A percentile compares a stretch with the other conserved stretches of the same genome.
Evolutionary conservation across 331 rosid genomes (phyloP).

Genomic region (Malus hybrid): DNA sequence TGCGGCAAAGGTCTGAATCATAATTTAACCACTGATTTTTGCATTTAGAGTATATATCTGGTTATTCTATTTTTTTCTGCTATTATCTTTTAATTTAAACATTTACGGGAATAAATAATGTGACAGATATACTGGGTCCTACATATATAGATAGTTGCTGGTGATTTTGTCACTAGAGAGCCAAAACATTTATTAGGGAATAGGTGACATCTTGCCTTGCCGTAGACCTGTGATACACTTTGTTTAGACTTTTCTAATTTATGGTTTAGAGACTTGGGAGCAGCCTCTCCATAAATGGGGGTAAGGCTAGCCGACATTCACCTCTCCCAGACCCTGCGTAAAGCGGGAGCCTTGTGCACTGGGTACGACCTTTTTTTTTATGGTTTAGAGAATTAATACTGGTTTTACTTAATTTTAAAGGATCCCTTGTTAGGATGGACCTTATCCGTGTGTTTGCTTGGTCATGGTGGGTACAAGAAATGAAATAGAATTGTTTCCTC

Average conservation of each 20-base stretch:
- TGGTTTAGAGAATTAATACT: not conserved
- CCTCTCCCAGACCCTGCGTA: too few species aligned
- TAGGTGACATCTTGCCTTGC: not conserved
- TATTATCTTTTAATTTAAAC: not conserved
- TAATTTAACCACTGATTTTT: not conserved
- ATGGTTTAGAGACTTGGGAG: not conserved
- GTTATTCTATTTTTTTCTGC: not conserved
- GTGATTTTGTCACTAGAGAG: not conserved
- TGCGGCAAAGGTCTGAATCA: constrained; percentile 73
- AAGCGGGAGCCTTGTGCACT: too few species aligned
- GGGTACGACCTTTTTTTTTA: too few species aligned
- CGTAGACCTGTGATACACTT: not conserved
- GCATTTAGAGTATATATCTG: not conserved
- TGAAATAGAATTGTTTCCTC: not conserved
- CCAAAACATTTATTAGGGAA: not conserved
- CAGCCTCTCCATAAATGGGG: too few species aligned
- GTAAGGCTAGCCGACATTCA: too few species aligned
- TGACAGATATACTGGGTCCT: not conserved
- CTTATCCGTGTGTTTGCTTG: not conserved
- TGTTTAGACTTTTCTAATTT: not conserved
- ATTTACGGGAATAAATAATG: not conserved
- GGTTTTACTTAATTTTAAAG: not conserved
- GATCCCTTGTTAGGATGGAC: not conserved
- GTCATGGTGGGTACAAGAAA: not conserved
- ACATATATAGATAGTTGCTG: not conserved